Evolutionary conservation across 768 basidiomycete species (phyloP), one percentile per base, ranked within the genome.

Genomic region (Pleurotus platypus): DNA sequence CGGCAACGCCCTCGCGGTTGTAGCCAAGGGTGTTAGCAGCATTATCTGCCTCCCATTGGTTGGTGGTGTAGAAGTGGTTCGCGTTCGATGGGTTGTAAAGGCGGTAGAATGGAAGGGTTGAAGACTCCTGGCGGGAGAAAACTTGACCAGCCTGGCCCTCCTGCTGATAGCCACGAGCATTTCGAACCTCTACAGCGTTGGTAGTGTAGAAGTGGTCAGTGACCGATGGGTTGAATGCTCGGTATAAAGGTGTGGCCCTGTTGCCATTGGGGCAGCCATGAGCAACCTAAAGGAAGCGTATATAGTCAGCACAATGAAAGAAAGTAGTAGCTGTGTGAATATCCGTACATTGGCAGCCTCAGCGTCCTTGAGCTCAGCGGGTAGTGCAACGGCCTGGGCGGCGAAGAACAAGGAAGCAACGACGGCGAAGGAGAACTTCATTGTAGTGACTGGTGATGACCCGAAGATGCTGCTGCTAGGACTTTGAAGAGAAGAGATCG

Each of bases 391-490:
- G 39, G 51, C 51, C 42, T 16, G 18, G 24, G 51, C 39, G 42
- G 39, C 51, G 37, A 54, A 16, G 51, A 54, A 54, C 37, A 54
- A 37, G 51, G 51, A 54, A 20, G 37, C 51, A 24, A 54, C 51
- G 39, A 24, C 18, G 39, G 51, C 51, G 18, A 54, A 24, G 26
- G 51, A 54, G 51, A 54, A 54, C 51, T 54, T 54, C 38, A 54
- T 54, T 39, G 18, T 54, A 39, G 42, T 16, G 16, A 24, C 15
- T 30, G 24, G 11, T 12, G 49, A 50, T 50, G 35, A n/a, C 43
- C 16, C 11, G 30, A 16, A 7, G 46, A 22, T 22, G 16, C 6
- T 48, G 18, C 16, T 20, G 22, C 46, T 45, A 22, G 13, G 4
- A 8, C 15, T 42, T 54, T 18, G n/a, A 40, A 22, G n/a, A 54